These are phyloP conservation scores for Nitzschia palea DNA, from an alignment of 108 stramenopile species.

Conservation along the genomic window DNA sequence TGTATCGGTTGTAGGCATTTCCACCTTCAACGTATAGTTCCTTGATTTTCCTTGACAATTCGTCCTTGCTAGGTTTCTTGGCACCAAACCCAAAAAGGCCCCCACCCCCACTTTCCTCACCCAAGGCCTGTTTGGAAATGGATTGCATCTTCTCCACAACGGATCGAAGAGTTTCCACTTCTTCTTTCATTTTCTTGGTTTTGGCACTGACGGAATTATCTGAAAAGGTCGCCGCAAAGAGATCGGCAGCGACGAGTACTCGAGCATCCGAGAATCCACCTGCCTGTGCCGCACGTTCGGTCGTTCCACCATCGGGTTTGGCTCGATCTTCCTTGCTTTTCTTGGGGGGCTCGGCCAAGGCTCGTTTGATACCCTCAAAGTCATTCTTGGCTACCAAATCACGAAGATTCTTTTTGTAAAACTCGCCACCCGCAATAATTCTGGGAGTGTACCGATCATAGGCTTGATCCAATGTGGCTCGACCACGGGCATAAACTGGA, in stretches of 20 bases:
- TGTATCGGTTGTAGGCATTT: constrained; percentile 72
- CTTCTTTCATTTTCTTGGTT: constrained; percentile 74
- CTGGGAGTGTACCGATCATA: constrained; percentile 78
- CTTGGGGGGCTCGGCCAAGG: constrained; percentile 69
- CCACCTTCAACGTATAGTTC: constrained; percentile 74
- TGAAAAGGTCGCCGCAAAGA: constrained; percentile 80
- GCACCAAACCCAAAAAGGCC: constrained; percentile 68
- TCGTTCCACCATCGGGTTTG: constrained; percentile 71
- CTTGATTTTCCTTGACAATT: constrained; percentile 55
- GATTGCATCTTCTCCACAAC: constrained; percentile 56
- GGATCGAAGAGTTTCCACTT: constrained; percentile 53
- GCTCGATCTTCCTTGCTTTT: constrained; percentile 71
- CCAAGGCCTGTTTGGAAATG: constrained; percentile 56
- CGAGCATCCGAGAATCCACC: constrained; percentile 76
- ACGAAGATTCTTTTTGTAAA: constrained; percentile 57
- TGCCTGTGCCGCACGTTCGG: constrained; percentile 73
- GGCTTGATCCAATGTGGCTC: constrained; percentile 73
- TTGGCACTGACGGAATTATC: constrained; percentile 70
- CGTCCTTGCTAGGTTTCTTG: constrained; percentile 45
- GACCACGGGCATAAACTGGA: constrained; percentile 62
- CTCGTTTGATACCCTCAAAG: constrained; percentile 56
- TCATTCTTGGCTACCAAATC: constrained; percentile 58
- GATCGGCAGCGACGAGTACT: constrained; percentile 63
- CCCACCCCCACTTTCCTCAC: constrained; percentile 69
- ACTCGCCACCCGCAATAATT: constrained; percentile 75